Evolutionary conservation across 2,329 filamentous ascomycete species (phyloP).

Genomic region (Fusarium sp.): DNA sequence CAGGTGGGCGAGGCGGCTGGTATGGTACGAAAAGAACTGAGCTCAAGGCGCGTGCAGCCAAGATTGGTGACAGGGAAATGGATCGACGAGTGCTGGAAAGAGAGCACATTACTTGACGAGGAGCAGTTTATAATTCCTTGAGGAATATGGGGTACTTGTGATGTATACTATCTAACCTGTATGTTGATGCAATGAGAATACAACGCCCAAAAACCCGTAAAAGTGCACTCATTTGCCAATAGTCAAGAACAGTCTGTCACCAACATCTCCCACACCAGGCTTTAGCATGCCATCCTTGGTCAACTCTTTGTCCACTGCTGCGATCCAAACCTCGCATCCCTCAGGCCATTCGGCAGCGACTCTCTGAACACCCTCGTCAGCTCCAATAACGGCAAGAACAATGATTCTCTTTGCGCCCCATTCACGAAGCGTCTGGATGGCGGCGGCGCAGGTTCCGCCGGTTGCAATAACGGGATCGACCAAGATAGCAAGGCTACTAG

Average conservation of each 20-base stretch:
- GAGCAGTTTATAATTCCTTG: slow-evolving; percentile 63
- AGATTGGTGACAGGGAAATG: slow-evolving; percentile 77
- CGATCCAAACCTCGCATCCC: slow-evolving; percentile 83
- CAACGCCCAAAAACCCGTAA: slow-evolving; percentile 7
- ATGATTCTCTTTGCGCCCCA: slow-evolving; percentile 91
- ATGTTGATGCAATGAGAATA: slow-evolving; percentile 23
- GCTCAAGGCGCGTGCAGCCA: slow-evolving; percentile 65
- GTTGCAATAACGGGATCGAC: slow-evolving; percentile 95
- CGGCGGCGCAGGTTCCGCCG: slow-evolving; percentile 87
- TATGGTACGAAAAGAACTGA: slow-evolving; percentile 60
- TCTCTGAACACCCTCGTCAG: slow-evolving; percentile 73
- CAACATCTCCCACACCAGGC: slow-evolving; percentile 90
- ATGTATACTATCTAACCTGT: slow-evolving; percentile 38
- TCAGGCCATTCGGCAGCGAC: slow-evolving; percentile 84
- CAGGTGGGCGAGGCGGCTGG: slow-evolving; percentile 53
- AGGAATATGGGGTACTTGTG: slow-evolving; percentile 30
- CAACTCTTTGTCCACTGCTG: slow-evolving; percentile 79
- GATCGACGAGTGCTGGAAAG: slow-evolving; percentile 84
- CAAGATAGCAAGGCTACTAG: slow-evolving; percentile 77
- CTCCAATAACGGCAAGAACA: slow-evolving; percentile 80
- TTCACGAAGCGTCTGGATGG: slow-evolving; percentile 87
- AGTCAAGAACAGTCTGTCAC: slow-evolving; percentile 89
- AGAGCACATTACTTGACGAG: slow-evolving; percentile 83
- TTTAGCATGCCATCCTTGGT: slow-evolving; percentile 89
- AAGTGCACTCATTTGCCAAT: slow-evolving; percentile 77